phyloP scores from a whole-genome alignment of 164 flowering plant genomes.

The Kingdonia uniflora region DNA sequence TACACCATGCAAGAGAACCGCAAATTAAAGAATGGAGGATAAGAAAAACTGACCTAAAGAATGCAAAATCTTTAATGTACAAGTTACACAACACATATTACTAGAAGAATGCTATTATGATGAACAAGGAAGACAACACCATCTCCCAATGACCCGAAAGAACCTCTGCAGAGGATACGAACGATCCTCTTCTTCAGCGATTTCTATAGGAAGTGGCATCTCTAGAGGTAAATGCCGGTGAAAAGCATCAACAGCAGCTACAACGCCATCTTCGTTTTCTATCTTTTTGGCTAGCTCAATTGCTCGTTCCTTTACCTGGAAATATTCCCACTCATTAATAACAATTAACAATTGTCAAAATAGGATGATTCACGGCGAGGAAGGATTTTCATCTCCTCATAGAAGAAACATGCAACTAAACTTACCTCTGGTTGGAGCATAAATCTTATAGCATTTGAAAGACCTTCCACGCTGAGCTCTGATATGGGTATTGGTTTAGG shows the following conservation, averaged over 20 bases:
- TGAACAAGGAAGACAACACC: conserved; percentile 53
- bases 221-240: conserved; percentile 71
- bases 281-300: conserved; percentile 55
- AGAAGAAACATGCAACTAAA: neutral
- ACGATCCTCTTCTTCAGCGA: conserved; percentile 27
- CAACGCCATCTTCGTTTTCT: conserved; percentile 88
- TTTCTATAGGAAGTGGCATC: conserved; percentile 35
- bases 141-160: conserved; percentile 43
- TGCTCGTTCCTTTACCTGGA: conserved; percentile 66
- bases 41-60: no score
- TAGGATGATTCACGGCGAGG: no score
- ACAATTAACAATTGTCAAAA: no score
- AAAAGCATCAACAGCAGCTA: conserved; percentile 79
- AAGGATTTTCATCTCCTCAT: no score
- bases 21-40: no score
- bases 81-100: no score
- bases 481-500: conserved; percentile 81
- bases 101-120: conserved; percentile 5
- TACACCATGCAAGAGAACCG: no score
- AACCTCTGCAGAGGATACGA: conserved; percentile 57
- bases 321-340: neutral
- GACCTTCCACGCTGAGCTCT: conserved; percentile 52
- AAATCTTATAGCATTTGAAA: conserved; percentile 65
- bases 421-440: conserved; percentile 93
- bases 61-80: no score